These are phyloP conservation scores for Adansonia grandidieri DNA, from an alignment of 441 rosid genomes.

Conservation along the genomic window DNA sequence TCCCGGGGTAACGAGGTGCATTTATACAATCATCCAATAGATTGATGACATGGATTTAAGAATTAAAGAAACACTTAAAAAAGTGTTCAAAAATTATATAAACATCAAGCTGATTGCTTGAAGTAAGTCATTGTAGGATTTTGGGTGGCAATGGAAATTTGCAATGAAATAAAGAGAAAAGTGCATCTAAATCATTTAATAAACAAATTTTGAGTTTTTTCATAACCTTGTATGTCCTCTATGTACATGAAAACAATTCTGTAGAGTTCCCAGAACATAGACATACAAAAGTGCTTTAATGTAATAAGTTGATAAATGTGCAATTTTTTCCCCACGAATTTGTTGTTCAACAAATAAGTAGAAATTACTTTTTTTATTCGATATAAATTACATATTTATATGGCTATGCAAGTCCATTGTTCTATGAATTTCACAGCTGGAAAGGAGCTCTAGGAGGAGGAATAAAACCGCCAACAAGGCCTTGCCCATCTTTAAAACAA, in stretches of 20 bases:
- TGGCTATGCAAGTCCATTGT: neutral
- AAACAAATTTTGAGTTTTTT: neutral
- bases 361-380: neutral
- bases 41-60: neutral
- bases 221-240: neutral
- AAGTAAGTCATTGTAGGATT: constrained; percentile 8
- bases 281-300: constrained; percentile 1
- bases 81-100: neutral
- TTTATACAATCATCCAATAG: neutral
- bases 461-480: constrained; percentile 8
- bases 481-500: neutral
- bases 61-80: neutral
- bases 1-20: neutral
- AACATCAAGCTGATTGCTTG: constrained; percentile 6
- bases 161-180: constrained; percentile 7
- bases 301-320: neutral
- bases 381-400: neutral
- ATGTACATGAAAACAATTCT: constrained; percentile 3
- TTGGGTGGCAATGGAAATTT: constrained; percentile 17
- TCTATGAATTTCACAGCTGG: neutral
- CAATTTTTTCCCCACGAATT: neutral
- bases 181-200: neutral
- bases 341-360: neutral
- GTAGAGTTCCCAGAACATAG: neutral
- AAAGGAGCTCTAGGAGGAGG: neutral